Base-by-base conservation (phyloP, 2,329 filamentous ascomycete species). In the Drechmeria coniospora region DNA sequence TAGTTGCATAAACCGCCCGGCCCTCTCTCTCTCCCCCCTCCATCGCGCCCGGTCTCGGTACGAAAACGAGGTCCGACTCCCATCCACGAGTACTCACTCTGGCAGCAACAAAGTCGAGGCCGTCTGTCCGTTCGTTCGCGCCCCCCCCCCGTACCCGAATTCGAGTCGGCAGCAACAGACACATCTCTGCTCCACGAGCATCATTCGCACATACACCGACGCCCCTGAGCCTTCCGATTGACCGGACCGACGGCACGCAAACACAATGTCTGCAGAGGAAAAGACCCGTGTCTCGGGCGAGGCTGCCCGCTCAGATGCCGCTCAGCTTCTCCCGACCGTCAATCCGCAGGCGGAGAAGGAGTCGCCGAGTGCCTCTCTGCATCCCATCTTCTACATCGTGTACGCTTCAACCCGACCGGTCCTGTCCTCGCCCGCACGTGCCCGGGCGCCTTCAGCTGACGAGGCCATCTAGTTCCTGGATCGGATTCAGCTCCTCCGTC, bases 251-350 rank as follows among this genome's bases (percentile, higher is more conserved):
- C 21, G 14, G 11, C 13, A 11, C 16, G 6, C 17, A 21, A 22
- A 15, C 31, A 27, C 20, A 13, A 34, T 32, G 27, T 32, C 26
- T 28, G 27, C 24, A 3, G 32, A 79, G 50, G 80, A 93, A 56
- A 94, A 93, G 61, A 75, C 68, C 43, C 78, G 86, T 50, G 65
- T 74, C 45, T 93, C 83, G 25, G 79, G 79, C 54, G 86, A 93
- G 54, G 62, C 68, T 44, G 61, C 69, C 32, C 69, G 78, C 53
- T 44, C 55, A 29, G 67, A 74, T 38, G 54, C 30, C 60, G 37
- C 60, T 59, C 45, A 71, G 64, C 64, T 83, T 32, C 65, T 94
- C 49, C 86, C 86, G 17, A 84, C 77, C 8, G 70, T 81, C 53
- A 92, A 87, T 53, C 79, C 78, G 15, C 68, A 73, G 15, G 59